These are phyloP conservation scores for Aureobasidium sp. DNA, from an alignment of 2,329 filamentous ascomycete species.

Conservation along the genomic window DNA sequence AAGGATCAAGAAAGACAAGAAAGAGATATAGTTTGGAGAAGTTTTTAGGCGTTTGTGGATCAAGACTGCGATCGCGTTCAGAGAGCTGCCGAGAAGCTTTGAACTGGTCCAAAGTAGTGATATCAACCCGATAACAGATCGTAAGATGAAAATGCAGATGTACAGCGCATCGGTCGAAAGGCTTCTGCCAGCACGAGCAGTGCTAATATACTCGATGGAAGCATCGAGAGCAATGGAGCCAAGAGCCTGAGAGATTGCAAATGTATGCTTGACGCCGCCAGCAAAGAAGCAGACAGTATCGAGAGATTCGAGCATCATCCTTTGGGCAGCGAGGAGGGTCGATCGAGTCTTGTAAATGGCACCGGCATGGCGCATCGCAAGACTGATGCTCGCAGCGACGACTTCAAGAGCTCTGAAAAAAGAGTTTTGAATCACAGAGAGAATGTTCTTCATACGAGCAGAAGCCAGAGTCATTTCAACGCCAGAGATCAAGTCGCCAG, in stretches of 20 bases:
- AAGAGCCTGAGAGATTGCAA: neutral
- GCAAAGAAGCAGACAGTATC: neutral
- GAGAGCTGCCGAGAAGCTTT: neutral
- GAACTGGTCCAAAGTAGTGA: neutral
- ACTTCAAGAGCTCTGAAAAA: neutral
- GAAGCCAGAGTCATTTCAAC: neutral
- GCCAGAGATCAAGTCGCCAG: neutral
- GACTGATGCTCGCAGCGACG: too few relatives aligned
- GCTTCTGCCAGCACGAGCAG: neutral
- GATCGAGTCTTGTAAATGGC: neutral
- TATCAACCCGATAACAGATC: too few relatives aligned
- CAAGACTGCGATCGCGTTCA: neutral
- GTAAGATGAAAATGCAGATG: neutral
- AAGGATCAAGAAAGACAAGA: neutral
- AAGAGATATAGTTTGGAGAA: neutral
- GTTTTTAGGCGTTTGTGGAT: neutral
- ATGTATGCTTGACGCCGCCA: neutral
- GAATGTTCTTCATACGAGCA: neutral
- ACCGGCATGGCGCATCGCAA: too few relatives aligned
- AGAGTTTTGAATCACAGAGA: too few relatives aligned
- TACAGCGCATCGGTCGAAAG: neutral
- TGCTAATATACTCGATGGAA: neutral
- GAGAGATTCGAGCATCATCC: neutral
- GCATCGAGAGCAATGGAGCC: neutral
- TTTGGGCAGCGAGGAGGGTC: neutral